phyloP scores from a whole-genome alignment of 2,329 filamentous ascomycete species.

The Xylaria sp. region DNA sequence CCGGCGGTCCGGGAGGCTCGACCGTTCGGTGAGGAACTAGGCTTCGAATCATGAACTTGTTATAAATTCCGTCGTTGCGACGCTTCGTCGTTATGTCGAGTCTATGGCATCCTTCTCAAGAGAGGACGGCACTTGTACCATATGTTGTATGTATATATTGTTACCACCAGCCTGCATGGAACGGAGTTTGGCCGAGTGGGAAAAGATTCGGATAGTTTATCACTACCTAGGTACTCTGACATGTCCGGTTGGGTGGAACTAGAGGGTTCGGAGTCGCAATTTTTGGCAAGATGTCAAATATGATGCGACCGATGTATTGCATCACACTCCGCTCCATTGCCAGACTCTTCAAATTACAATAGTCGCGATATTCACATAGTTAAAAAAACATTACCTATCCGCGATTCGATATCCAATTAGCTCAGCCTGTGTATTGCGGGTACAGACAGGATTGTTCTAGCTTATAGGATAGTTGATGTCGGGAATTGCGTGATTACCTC shows the following conservation, averaged over 20 bases:
- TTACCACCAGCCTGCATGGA: conserved; percentile 32
- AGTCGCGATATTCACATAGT: neutral
- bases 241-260: neutral
- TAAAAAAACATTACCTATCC: neutral
- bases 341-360: neutral
- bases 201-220: conserved; percentile 11
- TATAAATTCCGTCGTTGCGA: neutral
- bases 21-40: conserved; percentile 27
- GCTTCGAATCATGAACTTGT: neutral
- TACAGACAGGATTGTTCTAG: too few species aligned
- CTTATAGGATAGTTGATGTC: neutral
- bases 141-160: conserved; percentile 39
- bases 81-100: neutral
- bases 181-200: conserved; percentile 38
- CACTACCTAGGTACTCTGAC: conserved; percentile 38
- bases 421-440: too few species aligned
- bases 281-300: neutral
- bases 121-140: conserved; percentile 33
- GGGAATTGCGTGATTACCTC: neutral
- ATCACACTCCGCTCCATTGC: neutral
- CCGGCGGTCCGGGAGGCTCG: conserved; percentile 12
- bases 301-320: neutral
- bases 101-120: neutral
- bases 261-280: neutral
- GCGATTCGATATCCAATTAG: neutral